Percentiles rank a stretch among this genome's conserved stretches.
These are phyloP conservation scores for Tricholoma hemisulphureum DNA, from an alignment of 768 basidiomycete species.

Conservation along the genomic window DNA sequence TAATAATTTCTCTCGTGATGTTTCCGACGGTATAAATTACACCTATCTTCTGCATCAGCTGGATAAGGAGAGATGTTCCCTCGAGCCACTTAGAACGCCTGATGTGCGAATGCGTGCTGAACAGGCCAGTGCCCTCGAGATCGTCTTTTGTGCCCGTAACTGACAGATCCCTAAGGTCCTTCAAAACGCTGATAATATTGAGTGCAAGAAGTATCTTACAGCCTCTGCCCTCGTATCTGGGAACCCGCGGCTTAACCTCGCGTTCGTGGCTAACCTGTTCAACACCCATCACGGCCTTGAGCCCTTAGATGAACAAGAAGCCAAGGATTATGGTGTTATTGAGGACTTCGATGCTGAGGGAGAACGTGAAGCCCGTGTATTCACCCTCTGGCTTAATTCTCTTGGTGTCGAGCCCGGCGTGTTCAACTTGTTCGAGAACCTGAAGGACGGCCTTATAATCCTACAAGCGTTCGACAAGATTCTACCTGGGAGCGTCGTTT, in stretches of 20 bases:
- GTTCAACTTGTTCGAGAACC: constrained; percentile 93
- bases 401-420: constrained; percentile 95
- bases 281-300: constrained; percentile 95
- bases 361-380: constrained; percentile 96
- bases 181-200: constrained; percentile 90
- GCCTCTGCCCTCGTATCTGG: constrained; percentile 88
- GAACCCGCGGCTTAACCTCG: constrained; percentile 95
- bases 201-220: constrained; percentile 94
- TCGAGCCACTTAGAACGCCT: constrained; percentile 82
- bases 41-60: constrained; percentile 94
- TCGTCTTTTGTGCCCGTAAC: neutral
- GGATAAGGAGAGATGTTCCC: constrained; percentile 89
- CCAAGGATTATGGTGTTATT: constrained; percentile 82
- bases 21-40: constrained; percentile 97
- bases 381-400: constrained; percentile 97
- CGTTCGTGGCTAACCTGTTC: constrained; percentile 98
- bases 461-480: constrained; percentile 98
- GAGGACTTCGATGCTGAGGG: constrained; percentile 99
- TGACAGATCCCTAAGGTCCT: constrained; percentile 53
- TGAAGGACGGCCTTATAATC: constrained; percentile 89
- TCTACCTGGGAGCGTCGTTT: constrained; percentile 86
- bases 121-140: constrained; percentile 40
- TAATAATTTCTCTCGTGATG: constrained; percentile 96
- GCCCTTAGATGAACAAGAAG: constrained; percentile 91
- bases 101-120: constrained; percentile 87